These are phyloP conservation scores for Colletotrichum eremochloae DNA, from an alignment of 2,329 filamentous ascomycete genomes.

Conservation along the genomic window DNA sequence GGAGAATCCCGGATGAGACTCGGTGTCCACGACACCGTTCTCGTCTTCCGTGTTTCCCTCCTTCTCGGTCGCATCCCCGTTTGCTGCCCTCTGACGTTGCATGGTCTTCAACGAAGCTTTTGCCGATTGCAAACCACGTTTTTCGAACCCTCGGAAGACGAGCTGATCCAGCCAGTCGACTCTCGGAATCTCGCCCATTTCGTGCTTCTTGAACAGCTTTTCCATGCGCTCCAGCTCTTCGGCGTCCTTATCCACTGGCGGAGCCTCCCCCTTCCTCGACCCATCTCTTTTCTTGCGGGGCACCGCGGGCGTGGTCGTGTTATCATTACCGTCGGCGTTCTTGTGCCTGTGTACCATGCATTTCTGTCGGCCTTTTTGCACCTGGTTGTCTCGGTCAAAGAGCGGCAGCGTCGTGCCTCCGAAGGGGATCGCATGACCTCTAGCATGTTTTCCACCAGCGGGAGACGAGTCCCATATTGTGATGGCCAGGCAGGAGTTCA, in stretches of 20 bases:
- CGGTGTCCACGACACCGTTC: conserved; percentile 51
- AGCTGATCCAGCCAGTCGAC: conserved; percentile 97
- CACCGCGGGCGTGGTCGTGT: conserved; percentile 81
- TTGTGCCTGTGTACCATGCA: conserved; percentile 87
- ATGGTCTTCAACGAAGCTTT: conserved; percentile 72
- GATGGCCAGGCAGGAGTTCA: conserved; percentile 87
- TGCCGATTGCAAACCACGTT: conserved; percentile 75
- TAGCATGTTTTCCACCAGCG: conserved; percentile 75
- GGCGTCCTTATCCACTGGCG: conserved; percentile 75
- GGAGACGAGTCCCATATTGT: conserved; percentile 96
- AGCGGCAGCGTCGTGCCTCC: conserved; percentile 91
- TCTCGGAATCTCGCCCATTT: conserved; percentile 94
- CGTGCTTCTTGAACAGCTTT: conserved; percentile 94
- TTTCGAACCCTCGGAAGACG: conserved; percentile 91
- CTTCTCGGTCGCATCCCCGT: conserved; percentile 54
- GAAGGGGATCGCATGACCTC: conserved; percentile 88
- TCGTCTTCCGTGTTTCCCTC: conserved; percentile 46
- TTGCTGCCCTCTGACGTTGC: conserved; percentile 60
- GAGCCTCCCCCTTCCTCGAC: conserved; percentile 62
- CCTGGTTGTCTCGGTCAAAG: conserved; percentile 93
- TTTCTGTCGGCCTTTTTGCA: conserved; percentile 93
- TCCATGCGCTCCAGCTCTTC: conserved; percentile 92
- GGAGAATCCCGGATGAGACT: conserved; percentile 63
- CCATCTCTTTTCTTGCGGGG: conserved; percentile 65
- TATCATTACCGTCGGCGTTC: conserved; percentile 86